Evolutionary conservation across 345 rosid species (phyloP), one percentile per base, ranked within the genome.

Genomic region (Erodium maritimum): DNA sequence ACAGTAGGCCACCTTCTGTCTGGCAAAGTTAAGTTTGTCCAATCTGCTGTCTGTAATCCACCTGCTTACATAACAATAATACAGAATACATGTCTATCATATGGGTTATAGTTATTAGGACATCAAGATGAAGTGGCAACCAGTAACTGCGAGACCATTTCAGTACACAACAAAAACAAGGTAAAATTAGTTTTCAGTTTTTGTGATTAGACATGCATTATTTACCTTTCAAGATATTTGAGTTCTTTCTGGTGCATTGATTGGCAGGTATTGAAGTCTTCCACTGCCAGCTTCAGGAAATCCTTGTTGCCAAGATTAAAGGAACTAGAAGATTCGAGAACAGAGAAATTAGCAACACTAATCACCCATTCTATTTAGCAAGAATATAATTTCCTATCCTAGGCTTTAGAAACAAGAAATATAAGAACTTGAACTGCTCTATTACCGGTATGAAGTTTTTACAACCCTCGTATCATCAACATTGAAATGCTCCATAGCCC

Each of bases 1-100:
- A 55, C 95, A 87, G 65, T 85, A 87, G 11, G 78, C 78, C 73
- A 80, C 69, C 70, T 85, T 87, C 70, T 90, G 95, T 64, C 95
- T 71, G 0, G 93, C 90, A 79, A 90, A 90, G 60, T 77, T 69
- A 58, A 87, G 79, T 67, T 77, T 81, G 79, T 85, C 88, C 74
- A 90, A 68, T 72, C 73, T 67, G 17, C 71, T 67, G 57, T 80
- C 90, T 50, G 65, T 74, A 63, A 84, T 67, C 95, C 97, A 87
- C 61, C 97, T 90, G 81, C 69, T 65, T 53, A 37, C 60, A 12
- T 21, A 45, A n/a, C n/a, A 29, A 29, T 29, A 29, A 29, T 29
- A 11, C 37, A 29, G 37, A 29, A 29, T 29, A 29, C 9, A 29
- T 29, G 37, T 11, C 5, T 3, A 29, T 29, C 8, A 29, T 11